Base-by-base conservation (phyloP, 1,284 basidiomycete species). In the Cutaneotrichosporon mucoides region DNA sequence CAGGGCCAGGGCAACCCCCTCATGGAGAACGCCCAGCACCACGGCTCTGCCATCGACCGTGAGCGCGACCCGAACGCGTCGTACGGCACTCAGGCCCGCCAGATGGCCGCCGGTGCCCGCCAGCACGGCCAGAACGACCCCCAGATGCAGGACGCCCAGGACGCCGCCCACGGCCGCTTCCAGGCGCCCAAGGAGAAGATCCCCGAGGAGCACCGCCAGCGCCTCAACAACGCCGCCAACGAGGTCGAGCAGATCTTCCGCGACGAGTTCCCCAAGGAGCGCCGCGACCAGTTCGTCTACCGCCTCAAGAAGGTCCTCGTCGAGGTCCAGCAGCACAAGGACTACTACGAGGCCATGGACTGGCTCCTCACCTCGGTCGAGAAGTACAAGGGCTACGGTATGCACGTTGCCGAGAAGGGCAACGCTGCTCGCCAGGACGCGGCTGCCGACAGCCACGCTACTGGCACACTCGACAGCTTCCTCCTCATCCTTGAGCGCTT, bases 321-420 rank as follows among this genome's bases (percentile, higher is more conserved):
- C 62, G 94, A 97, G 78, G 92, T 90, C 78, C 94, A 97, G 80
- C 86, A 88, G 73, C 91, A 95, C 79, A 84, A 87, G 60, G 89
- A 95, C 72, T 97, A 96, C 79, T 89, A 93, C 69, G 86, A 85
- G 57, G 86, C 88, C 41, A 84, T 93, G 65, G 79, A 79, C 15
- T 93, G 90, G 89, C 81, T 92, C 41, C 81, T 93, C 48, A 79
- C 81, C 53, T 82, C 84, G 60, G 72, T 89, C n/a, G 84, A 87
- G 71, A 85, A 88, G 71, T 97, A 95, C 79, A 84, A 85, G 46
- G 79, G 80, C 4, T 55, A 47, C 37, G 53, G 36, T 15, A n/a
- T 40, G 47, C 73, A 79, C 66, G 73, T 82, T 43, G 71, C 72
- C 64, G 72, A 77, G 53, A 77, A 76, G 60, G 79, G 76, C 54